Evolutionary conservation across 345 rosid species (phyloP).

Genomic region (Anacardium occidentale): DNA sequence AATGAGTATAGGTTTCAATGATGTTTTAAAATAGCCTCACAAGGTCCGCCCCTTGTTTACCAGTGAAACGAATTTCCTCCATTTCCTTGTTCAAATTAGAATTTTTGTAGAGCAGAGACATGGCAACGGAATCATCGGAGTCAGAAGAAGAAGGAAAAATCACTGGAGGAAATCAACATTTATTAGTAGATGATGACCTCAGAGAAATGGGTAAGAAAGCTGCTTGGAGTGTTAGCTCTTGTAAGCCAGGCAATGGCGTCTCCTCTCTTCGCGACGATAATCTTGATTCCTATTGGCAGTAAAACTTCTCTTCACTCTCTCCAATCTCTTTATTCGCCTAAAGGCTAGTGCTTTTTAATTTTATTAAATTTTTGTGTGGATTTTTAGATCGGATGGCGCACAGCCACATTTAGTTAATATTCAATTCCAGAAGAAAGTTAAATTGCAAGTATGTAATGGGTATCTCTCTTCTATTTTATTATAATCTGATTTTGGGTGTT

Average conservation of each 20-base stretch:
- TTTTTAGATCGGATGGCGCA: conserved; percentile 86
- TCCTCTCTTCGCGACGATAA: conserved; percentile 82
- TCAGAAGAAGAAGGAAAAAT: conserved; percentile 91
- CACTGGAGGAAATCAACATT: conserved; percentile 57
- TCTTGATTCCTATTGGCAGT: conserved; percentile 95
- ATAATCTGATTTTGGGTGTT: conserved; percentile 1
- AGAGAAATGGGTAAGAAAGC: conserved; percentile 91
- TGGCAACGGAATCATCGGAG: conserved; percentile 92
- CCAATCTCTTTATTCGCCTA: background rate
- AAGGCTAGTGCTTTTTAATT: background rate
- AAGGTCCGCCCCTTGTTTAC: background rate
- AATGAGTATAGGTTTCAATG: no score
- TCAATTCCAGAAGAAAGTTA: conserved; percentile 95
- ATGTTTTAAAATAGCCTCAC: no score
- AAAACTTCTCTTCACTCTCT: conserved; percentile 14
- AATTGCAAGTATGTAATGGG: conserved; percentile 55
- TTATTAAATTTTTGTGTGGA: conserved; percentile 1
- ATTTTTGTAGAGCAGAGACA: background rate
- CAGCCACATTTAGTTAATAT: conserved; percentile 94
- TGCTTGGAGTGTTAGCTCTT: conserved; percentile 97
- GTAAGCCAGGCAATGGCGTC: conserved; percentile 92
- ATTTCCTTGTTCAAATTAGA: background rate
- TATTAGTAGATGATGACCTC: conserved; percentile 70
- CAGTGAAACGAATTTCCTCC: background rate
- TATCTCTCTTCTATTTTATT: background rate